A percentile compares a stretch with the other conserved stretches of the same genome.
These are phyloP conservation scores for Saitoella complicata DNA, from an alignment of 805 yeast species.

Conservation along the genomic window DNA sequence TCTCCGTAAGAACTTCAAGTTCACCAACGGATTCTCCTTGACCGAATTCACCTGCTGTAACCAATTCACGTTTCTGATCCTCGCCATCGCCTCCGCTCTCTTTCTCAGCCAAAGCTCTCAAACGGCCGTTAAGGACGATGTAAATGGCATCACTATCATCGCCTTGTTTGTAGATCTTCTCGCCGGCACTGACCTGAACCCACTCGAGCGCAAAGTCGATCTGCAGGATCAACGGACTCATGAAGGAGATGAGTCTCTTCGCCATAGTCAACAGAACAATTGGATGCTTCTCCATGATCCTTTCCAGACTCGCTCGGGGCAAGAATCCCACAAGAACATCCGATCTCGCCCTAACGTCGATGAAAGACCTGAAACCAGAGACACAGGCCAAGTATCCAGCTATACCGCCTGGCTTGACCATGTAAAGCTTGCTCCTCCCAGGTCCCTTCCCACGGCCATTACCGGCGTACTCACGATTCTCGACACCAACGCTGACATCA, in stretches of 20 bases:
- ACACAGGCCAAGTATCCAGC: constrained; percentile 78
- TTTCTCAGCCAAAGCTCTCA: constrained; percentile 36
- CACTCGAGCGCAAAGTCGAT: constrained; percentile 90
- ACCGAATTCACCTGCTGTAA: constrained; percentile 58
- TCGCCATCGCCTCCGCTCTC: constrained; percentile 14
- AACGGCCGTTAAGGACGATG: constrained; percentile 74
- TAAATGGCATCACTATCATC: constrained; percentile 83
- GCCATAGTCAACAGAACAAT: constrained; percentile 66
- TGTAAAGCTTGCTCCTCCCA: constrained; percentile 8
- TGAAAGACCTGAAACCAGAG: constrained; percentile 65
- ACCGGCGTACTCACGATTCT: constrained; percentile 6
- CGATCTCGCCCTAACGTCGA: constrained; percentile 44
- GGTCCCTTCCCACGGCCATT: too few relatives aligned
- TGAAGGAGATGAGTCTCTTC: constrained; percentile 44
- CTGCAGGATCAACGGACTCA: constrained; percentile 51
- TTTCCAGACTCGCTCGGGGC: constrained; percentile 44
- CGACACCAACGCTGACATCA: constrained; percentile 35
- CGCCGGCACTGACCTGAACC: constrained; percentile 84
- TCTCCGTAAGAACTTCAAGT: constrained; percentile 65
- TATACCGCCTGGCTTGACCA: constrained; percentile 59
- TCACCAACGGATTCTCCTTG: constrained; percentile 94
- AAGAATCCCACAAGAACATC: constrained; percentile 58
- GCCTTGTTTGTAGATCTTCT: constrained; percentile 60
- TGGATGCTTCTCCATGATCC: constrained; percentile 58
- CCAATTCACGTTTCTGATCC: constrained; percentile 14